Conservation (phyloP, 371 early-diverging fungal species). For the Pancytospora philotis region DNA sequence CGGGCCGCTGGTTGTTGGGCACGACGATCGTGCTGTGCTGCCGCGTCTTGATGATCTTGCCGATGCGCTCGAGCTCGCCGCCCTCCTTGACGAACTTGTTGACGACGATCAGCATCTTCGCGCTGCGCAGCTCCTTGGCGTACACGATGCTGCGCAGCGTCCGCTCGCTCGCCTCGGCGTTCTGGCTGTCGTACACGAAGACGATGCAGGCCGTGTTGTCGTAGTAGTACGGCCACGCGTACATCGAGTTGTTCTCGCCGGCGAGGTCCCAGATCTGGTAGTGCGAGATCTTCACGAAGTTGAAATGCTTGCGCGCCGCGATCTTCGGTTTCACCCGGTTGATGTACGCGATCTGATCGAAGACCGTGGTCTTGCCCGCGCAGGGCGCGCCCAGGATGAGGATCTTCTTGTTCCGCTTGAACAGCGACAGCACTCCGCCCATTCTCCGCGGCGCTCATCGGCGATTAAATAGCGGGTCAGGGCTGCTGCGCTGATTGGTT, state of each 20-base stretch:
- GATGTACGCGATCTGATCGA: conserved; percentile 1
- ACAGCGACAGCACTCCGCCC: conserved; percentile 1
- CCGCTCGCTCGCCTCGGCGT: not conserved
- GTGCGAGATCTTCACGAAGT: conserved; percentile 3
- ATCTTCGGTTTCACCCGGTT: not conserved
- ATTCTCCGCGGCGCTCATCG: conserved; percentile 2
- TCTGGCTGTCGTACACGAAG: not conserved
- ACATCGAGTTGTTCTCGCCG: not conserved
- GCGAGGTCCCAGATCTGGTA: conserved; percentile 1
- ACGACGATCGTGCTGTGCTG: not conserved
- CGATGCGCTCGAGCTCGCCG: not conserved
- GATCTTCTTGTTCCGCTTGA: not conserved
- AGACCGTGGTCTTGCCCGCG: conserved; percentile 2
- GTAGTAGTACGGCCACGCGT: conserved; percentile 4
- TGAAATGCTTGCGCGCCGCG: not conserved
- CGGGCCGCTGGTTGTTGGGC: not conserved
- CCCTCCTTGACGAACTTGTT: conserved; percentile 1
- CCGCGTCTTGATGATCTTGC: not conserved
- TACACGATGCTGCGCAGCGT: not conserved
- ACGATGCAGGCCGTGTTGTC: conserved; percentile 4
- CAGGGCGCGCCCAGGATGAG: conserved; percentile 2
- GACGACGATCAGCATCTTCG: not conserved
- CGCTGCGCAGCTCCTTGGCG: not conserved
- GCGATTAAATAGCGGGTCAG: too few species aligned
- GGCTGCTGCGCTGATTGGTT: too few species aligned